Evolutionary conservation across 148 eudicot species (phyloP), one percentile per base, ranked within the genome.

Genomic region (Fagopyrum esculentum): DNA sequence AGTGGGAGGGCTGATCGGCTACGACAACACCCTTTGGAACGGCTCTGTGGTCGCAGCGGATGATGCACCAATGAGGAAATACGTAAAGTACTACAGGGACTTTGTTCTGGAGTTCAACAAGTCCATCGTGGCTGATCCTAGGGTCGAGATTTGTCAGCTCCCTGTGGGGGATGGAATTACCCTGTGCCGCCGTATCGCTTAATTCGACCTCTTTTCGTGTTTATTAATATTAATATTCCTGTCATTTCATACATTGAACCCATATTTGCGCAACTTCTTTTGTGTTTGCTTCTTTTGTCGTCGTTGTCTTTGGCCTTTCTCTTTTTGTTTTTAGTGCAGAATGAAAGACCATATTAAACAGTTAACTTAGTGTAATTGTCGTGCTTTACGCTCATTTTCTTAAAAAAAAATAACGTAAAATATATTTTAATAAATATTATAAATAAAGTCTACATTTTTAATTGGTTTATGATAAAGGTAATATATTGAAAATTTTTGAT

Each of bases 1-100:
- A 78, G 74, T 89, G 6, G 93, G 90, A 6, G 93, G 93, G 19
- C 77, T 89, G 15, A 84, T 89, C 44, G 93, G 89, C 47, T 89
- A 89, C 77, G 93, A 89, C 83, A 89, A 89, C 89, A 89, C 93
- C 81, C 84, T 89, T 29, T 89, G 93, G 93, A 87, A 84, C 50
- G 93, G 93, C 19, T 87, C 90, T 4, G 85, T 89, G 76, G 93
- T 79, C 17, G 84, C 86, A 11, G 86, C 93, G 13, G 77, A 85
- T 0, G 93, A 89, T 76, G 89, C 93, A 0, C 93, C 93, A 0
- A 63, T 89, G 87, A 84, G 88, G 77, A 89, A 85, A 82, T 86
- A 87, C 59, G 91, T 89, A 5, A 83, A 86, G 84, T 86, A 86
- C 54, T 85, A 84, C 75, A 74, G 93, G 17, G 93, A 89, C 82